Conservation (phyloP, 495 filamentous ascomycete species). For the Hyaloscypha variabilis region DNA sequence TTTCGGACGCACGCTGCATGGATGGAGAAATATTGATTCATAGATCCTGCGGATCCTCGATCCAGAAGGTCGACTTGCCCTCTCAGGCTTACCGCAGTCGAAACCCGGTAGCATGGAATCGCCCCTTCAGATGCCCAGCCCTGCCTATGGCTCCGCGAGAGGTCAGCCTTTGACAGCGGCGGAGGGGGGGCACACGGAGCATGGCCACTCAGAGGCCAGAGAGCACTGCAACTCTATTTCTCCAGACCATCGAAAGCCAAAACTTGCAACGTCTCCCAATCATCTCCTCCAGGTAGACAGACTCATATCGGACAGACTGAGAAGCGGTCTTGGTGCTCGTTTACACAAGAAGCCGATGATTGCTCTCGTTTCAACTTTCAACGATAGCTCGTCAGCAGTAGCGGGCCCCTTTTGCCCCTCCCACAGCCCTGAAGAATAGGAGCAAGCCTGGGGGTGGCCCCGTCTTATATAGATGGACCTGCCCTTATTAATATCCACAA, state of each 20-base stretch:
- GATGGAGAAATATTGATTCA: slow-evolving; percentile 20
- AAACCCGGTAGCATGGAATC: slow-evolving; percentile 24
- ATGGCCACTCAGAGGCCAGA: slow-evolving; percentile 12
- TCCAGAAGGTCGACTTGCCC: neutral
- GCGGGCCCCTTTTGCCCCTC: slow-evolving; percentile 12
- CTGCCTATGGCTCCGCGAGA: neutral
- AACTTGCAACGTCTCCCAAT: slow-evolving; percentile 14
- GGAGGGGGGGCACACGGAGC: neutral
- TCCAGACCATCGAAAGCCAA: slow-evolving; percentile 10
- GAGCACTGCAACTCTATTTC: slow-evolving; percentile 5
- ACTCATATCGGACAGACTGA: neutral
- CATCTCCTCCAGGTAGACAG: slow-evolving; percentile 17
- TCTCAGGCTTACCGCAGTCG: slow-evolving; percentile 10
- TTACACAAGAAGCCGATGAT: neutral
- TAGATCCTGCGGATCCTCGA: slow-evolving; percentile 1
- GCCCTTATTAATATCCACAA: slow-evolving; percentile 24
- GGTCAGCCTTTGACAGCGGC: neutral
- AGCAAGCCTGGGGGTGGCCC: slow-evolving; percentile 5
- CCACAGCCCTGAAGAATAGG: neutral
- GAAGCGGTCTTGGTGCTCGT: slow-evolving; percentile 9
- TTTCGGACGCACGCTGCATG: slow-evolving; percentile 8
- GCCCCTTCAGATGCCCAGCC: neutral
- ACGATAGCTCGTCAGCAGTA: neutral
- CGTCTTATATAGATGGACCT: slow-evolving; percentile 27
- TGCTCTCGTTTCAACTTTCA: slow-evolving; percentile 6